Percentiles rank a stretch among this genome's conserved stretches.
phyloP scores from a whole-genome alignment of 2,329 filamentous ascomycete species.

The Talaromyces islandicus region DNA sequence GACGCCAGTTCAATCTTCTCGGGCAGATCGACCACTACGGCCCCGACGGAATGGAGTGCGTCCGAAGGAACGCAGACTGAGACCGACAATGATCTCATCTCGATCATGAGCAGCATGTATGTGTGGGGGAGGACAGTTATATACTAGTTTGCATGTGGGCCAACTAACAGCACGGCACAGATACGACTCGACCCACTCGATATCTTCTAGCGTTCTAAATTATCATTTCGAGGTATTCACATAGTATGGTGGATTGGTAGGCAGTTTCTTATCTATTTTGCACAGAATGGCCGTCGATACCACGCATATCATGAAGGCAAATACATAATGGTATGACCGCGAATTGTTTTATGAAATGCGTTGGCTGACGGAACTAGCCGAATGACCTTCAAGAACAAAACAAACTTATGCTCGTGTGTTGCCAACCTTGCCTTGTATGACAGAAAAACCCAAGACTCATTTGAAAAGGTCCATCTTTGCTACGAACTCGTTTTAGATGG shows the following conservation, averaged over 20 bases:
- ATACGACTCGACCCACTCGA: constrained; percentile 12
- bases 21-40: constrained; percentile 3
- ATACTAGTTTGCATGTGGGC: not conserved
- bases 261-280: not conserved
- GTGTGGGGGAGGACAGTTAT: not conserved
- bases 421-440: not conserved
- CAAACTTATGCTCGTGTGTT: constrained; percentile 11
- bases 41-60: constrained; percentile 10
- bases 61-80: not conserved
- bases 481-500: constrained; percentile 12
- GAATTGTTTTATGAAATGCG: not conserved
- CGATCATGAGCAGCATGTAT: constrained; percentile 10
- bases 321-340: constrained; percentile 12
- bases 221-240: constrained; percentile 13
- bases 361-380: constrained; percentile 5
- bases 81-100: constrained; percentile 6
- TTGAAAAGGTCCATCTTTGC: constrained; percentile 9
- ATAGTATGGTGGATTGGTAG: not conserved
- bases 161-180: not conserved
- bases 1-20: constrained; percentile 8
- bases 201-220: constrained; percentile 13
- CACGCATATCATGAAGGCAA: constrained; percentile 14
- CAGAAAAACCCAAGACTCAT: not conserved
- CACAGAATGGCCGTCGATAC: constrained; percentile 13
- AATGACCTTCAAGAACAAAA: constrained; percentile 14